These are phyloP conservation scores for Darksidea phi DNA, from an alignment of 495 filamentous ascomycete genomes.

Conservation along the genomic window DNA sequence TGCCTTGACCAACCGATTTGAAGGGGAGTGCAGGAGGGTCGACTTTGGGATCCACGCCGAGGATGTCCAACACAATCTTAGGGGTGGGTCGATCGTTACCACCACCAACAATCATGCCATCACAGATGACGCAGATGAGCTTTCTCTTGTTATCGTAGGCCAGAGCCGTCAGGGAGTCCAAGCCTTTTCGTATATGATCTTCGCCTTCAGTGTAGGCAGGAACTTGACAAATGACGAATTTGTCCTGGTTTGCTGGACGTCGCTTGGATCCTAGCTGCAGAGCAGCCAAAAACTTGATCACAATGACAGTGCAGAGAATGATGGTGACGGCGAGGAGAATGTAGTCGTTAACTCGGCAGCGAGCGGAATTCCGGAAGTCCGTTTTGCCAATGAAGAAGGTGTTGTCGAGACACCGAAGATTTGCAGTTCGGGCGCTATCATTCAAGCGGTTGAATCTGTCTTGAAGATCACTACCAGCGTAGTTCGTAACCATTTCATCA, in stretches of 20 bases:
- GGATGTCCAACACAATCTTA: constrained; percentile 94
- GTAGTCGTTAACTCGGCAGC: constrained; percentile 88
- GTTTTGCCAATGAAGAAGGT: constrained; percentile 77
- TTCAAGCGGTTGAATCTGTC: constrained; percentile 55
- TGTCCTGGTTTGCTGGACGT: constrained; percentile 86
- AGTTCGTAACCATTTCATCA: constrained; percentile 63
- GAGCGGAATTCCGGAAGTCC: constrained; percentile 75
- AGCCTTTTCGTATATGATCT: constrained; percentile 83
- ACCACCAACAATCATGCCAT: constrained; percentile 93
- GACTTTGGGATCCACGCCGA: constrained; percentile 94
- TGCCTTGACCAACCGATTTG: constrained; percentile 84
- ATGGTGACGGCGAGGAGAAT: constrained; percentile 83
- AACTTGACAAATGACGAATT: constrained; percentile 97
- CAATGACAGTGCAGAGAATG: constrained; percentile 74
- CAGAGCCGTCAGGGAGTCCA: constrained; percentile 90
- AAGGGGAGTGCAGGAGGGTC: constrained; percentile 92
- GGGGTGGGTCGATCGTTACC: constrained; percentile 96
- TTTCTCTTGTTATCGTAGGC: constrained; percentile 98
- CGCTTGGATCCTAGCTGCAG: constrained; percentile 92
- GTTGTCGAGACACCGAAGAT: constrained; percentile 75
- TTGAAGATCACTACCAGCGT: constrained; percentile 77
- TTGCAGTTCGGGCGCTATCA: constrained; percentile 52
- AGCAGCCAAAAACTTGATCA: constrained; percentile 88
- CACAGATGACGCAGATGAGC: constrained; percentile 88
- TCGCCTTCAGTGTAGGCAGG: constrained; percentile 98